A percentile compares a stretch with the other conserved stretches of the same genome.
Evolutionary conservation across 768 basidiomycete species (phyloP).

Genomic region (Sporobolomyces roseus): DNA sequence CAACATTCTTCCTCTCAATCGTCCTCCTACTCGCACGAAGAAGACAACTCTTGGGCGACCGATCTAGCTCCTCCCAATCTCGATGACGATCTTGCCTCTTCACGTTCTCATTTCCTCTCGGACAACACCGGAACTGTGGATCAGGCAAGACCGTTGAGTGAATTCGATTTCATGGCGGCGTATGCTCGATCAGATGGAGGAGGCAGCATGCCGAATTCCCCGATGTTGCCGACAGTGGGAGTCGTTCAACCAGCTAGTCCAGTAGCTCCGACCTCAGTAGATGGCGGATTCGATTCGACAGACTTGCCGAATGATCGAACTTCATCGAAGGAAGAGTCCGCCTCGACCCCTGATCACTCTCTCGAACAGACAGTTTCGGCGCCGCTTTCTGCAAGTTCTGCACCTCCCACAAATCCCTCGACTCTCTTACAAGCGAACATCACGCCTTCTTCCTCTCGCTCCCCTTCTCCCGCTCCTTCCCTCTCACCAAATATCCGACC

Average conservation of each 20-base stretch:
- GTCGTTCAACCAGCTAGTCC: slow-evolving; percentile 14
- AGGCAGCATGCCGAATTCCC: neutral
- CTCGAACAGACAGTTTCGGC: neutral
- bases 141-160: slow-evolving; percentile 26
- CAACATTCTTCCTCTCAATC: neutral
- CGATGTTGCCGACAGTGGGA: slow-evolving; percentile 5
- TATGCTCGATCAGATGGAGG: slow-evolving; percentile 14
- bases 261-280: neutral
- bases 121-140: neutral
- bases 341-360: too few relatives aligned
- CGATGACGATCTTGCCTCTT: neutral
- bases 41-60: slow-evolving; percentile 17
- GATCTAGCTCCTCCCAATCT: neutral
- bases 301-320: too few relatives aligned
- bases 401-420: neutral
- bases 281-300: too few relatives aligned
- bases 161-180: slow-evolving; percentile 28
- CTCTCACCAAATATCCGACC: slow-evolving; percentile 12
- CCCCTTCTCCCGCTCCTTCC: slow-evolving; percentile 3
- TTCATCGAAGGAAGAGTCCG: too few relatives aligned
- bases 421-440: neutral
- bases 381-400: neutral
- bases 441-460: neutral
- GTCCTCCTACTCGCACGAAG: neutral
- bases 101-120: neutral